Percentiles rank a stretch among this genome's conserved stretches.
These are phyloP conservation scores for Plasmopara viticola DNA, from an alignment of 352 stramenopile species.

Conservation along the genomic window DNA sequence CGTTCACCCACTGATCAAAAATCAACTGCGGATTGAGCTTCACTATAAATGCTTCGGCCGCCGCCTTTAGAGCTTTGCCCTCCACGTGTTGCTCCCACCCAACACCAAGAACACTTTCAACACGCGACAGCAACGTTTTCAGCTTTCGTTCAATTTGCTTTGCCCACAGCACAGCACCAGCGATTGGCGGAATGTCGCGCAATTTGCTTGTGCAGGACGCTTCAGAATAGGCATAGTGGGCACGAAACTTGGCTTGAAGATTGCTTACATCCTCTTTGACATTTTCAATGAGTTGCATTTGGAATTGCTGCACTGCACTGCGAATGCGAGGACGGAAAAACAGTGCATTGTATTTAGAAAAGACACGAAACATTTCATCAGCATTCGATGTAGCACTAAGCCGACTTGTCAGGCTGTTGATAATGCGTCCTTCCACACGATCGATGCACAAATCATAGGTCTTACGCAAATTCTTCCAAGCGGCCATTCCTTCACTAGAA, in stretches of 20 bases:
- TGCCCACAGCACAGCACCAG: slow-evolving; percentile 98
- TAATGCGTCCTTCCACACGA: slow-evolving; percentile 89
- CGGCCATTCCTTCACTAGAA: slow-evolving; percentile 65
- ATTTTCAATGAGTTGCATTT: slow-evolving; percentile 97
- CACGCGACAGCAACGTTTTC: slow-evolving; percentile 92
- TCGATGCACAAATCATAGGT: slow-evolving; percentile 90
- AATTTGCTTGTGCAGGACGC: slow-evolving; percentile 92
- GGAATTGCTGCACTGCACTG: slow-evolving; percentile 97
- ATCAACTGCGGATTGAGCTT: slow-evolving; percentile 89
- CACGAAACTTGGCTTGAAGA: slow-evolving; percentile 93
- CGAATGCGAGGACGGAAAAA: slow-evolving; percentile 94
- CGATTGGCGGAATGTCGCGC: slow-evolving; percentile 96
- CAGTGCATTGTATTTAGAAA: slow-evolving; percentile 97
- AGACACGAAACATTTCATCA: slow-evolving; percentile 95
- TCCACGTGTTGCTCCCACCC: slow-evolving; percentile 98
- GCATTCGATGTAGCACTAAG: slow-evolving; percentile 88
- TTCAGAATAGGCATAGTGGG: slow-evolving; percentile 95
- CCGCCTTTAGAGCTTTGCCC: slow-evolving; percentile 93
- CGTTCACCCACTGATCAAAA: slow-evolving; percentile 93
- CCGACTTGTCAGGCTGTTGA: slow-evolving; percentile 81
- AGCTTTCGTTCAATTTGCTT: slow-evolving; percentile 99
- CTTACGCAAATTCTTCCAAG: slow-evolving; percentile 85
- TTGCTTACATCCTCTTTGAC: slow-evolving; percentile 95
- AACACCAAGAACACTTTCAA: slow-evolving; percentile 94
- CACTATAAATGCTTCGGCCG: slow-evolving; percentile 78